Base-by-base conservation (phyloP, 129 eudicot species). In the Silybum marianum region DNA sequence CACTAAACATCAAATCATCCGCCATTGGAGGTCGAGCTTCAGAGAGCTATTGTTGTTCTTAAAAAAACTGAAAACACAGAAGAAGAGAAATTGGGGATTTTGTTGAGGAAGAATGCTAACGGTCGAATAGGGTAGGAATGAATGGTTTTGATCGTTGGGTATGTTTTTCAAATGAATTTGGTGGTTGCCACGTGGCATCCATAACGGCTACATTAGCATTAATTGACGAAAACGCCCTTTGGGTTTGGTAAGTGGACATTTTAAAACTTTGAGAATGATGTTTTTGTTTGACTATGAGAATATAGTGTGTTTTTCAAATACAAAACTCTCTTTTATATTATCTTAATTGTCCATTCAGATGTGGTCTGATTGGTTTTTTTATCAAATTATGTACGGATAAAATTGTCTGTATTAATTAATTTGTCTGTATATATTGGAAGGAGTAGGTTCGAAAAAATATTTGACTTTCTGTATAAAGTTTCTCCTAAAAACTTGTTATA, bases 1-100 rank as follows among this genome's bases (percentile, higher is more conserved):
- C 87, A 11, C 91, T 88, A 72, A 94, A 90, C 68, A 85, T 66
- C 21, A 87, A 69, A 54, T 90, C 93, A 62, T 71, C 86, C 24
- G 94, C 88, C 97, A 93, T 93, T 80, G 69, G 23, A 26, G 16
- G 4, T n/a, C 42, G 66, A 58, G 11, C 60, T 38, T 16, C 46
- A 24, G 66, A 77, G 66, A 65, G 63, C 60, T 18, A 39, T 44
- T 4, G 72, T n/a, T 75, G 58, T 18, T 6, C 14, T 68, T 46
- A 28, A 22, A 69, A 13, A 22, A 69, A 13, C 72, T 72, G 68
- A 28, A 11, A 76, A 75, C 16, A 51, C 60, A 82, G 36, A 2
- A 28, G 30, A 28, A 76, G 32, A 66, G 62, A 75, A 44, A n/a
- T 46, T n/a, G 70, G 62, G 72, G 78, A 24, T 76, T 76, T 71